These are phyloP conservation scores for Tetraselmis chui DNA, from an alignment of 139 green algal species.

Conservation along the genomic window DNA sequence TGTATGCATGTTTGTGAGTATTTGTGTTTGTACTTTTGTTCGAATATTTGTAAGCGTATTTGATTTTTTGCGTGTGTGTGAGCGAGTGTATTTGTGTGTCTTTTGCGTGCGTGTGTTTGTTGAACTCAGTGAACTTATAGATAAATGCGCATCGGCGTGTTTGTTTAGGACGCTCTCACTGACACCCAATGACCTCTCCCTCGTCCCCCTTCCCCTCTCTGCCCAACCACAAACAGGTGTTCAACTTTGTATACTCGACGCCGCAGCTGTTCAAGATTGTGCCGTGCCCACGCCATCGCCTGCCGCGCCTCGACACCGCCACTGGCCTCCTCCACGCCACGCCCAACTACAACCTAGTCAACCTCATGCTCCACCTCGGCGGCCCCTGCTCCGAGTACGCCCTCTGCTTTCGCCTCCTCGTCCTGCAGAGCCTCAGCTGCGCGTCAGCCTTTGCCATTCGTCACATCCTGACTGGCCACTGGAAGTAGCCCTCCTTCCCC, in stretches of 20 bases:
- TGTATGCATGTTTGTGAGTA: too few species aligned
- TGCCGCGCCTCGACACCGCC: constrained; percentile 79
- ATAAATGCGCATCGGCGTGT: too few species aligned
- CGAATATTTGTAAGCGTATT: too few species aligned
- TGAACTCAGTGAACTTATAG: too few species aligned
- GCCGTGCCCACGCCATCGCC: constrained; percentile 86
- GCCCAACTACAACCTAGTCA: constrained; percentile 94
- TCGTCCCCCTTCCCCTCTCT: not conserved
- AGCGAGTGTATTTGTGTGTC: too few species aligned
- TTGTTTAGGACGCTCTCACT: too few species aligned
- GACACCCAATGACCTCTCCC: not conserved
- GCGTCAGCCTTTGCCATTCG: constrained; percentile 46
- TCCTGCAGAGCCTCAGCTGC: constrained; percentile 71
- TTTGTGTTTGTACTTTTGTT: too few species aligned
- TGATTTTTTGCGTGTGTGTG: too few species aligned
- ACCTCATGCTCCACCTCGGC: constrained; percentile 77
- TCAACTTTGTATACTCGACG: constrained; percentile 97
- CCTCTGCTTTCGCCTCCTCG: constrained; percentile 80
- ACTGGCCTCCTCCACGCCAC: constrained; percentile 69
- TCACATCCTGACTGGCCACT: constrained; percentile 50
- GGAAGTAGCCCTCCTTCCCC: constrained; percentile 44
- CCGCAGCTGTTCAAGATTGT: constrained; percentile 96
- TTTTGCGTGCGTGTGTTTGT: too few species aligned
- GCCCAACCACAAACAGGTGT: constrained; percentile 42
- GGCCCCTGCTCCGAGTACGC: constrained; percentile 70